phyloP scores from a whole-genome alignment of 768 basidiomycete genomes.

The Hericium alpestre region DNA sequence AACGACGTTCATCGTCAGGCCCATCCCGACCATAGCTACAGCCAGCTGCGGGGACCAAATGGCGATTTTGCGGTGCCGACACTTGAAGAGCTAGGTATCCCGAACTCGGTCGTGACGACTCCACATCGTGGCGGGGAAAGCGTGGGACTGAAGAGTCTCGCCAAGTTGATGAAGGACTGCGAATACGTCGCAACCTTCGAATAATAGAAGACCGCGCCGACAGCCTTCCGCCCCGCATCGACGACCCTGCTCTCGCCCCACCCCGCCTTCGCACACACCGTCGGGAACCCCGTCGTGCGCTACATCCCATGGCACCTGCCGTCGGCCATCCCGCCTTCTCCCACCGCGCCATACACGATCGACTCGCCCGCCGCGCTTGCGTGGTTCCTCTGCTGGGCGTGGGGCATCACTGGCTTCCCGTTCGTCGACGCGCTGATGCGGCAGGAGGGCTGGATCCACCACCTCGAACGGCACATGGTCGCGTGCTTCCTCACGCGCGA shows the following conservation, averaged over 20 bases:
- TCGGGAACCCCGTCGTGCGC: constrained; percentile 3
- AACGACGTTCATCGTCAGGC: background rate
- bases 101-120: constrained; percentile 14
- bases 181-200: constrained; percentile 11
- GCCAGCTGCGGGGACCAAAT: constrained; percentile 8
- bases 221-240: constrained; percentile 15
- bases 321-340: background rate
- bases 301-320: constrained; percentile 3
- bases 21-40: background rate
- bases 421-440: constrained; percentile 17
- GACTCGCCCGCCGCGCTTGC: constrained; percentile 4
- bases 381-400: constrained; percentile 1
- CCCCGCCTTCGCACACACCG: constrained; percentile 4
- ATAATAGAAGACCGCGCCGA: constrained; percentile 9
- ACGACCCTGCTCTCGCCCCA: constrained; percentile 12
- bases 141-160: constrained; percentile 15
- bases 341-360: background rate
- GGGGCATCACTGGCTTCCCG: constrained; percentile 1
- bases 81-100: constrained; percentile 11
- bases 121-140: constrained; percentile 22
- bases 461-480: constrained; percentile 18
- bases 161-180: constrained; percentile 12
- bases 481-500: constrained; percentile 19
- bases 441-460: constrained; percentile 14
- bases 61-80: constrained; percentile 18